These are phyloP conservation scores for Trichosanthes truncata DNA, from an alignment of 306 rosid species.

Conservation along the genomic window DNA sequence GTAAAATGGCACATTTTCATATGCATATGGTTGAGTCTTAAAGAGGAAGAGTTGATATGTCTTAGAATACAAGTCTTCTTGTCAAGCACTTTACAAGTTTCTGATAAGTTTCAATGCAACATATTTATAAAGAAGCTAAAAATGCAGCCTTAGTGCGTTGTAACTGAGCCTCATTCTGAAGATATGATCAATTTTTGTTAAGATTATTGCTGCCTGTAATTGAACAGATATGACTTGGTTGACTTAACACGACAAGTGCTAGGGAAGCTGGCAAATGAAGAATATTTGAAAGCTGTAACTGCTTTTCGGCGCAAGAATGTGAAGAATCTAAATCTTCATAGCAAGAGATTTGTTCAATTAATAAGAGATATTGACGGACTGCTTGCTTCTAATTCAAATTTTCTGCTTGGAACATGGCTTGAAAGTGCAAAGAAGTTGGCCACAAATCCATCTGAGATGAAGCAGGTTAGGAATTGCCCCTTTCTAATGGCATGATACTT, in stretches of 20 bases:
- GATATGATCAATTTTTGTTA: neutral
- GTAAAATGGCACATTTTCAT: slow-evolving; percentile 23
- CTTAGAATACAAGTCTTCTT: neutral
- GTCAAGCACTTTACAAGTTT: neutral
- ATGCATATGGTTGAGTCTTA: neutral
- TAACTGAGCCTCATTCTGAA: neutral
- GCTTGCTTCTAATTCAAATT: slow-evolving; percentile 79
- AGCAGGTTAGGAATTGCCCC: slow-evolving; percentile 40
- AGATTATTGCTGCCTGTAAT: slow-evolving; percentile 7
- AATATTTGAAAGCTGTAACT: slow-evolving; percentile 44
- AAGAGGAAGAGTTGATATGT: neutral
- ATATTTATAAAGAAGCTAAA: neutral
- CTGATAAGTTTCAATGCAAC: neutral
- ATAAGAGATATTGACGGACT: slow-evolving; percentile 65
- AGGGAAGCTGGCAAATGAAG: slow-evolving; percentile 78
- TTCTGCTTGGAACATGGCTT: slow-evolving; percentile 91
- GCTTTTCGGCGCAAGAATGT: slow-evolving; percentile 46
- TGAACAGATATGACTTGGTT: slow-evolving; percentile 82
- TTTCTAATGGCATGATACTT: neutral
- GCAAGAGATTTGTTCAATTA: slow-evolving; percentile 58
- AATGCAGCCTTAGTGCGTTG: neutral
- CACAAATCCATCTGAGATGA: slow-evolving; percentile 41
- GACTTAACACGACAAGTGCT: slow-evolving; percentile 85
- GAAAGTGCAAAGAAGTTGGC: slow-evolving; percentile 73
- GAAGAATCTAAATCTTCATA: slow-evolving; percentile 35